Evolutionary conservation across 345 rosid species (phyloP).

Genomic region (Pistacia integerrima): DNA sequence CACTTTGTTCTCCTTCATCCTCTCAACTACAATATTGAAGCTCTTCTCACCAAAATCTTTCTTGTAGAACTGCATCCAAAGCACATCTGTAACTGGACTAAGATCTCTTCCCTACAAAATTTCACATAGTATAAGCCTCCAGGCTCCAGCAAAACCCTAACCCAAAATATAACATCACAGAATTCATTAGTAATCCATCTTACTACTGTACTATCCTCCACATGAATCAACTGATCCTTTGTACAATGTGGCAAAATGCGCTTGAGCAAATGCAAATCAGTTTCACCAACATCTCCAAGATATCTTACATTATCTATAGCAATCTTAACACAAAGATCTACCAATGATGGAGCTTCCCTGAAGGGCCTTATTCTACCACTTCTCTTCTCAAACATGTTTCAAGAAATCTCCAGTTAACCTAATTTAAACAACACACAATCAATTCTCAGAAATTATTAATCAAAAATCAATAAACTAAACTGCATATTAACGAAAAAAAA

Average conservation of each 20-base stretch:
- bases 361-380: background rate
- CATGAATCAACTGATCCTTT: conserved; percentile 68
- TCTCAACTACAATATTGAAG: conserved; percentile 42
- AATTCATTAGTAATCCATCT: conserved; percentile 14
- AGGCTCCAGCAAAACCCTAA: background rate
- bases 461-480: background rate
- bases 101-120: conserved; percentile 73
- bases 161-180: background rate
- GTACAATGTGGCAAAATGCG: conserved; percentile 75
- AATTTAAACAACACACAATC: background rate
- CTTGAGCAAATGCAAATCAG: conserved; percentile 72
- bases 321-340: conserved; percentile 70
- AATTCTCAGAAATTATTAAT: background rate
- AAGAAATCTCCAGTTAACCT: background rate
- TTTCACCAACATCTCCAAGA: conserved; percentile 89
- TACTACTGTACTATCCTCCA: conserved; percentile 71
- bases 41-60: conserved; percentile 50
- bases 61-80: conserved; percentile 80
- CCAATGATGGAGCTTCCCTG: conserved; percentile 61
- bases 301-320: conserved; percentile 62
- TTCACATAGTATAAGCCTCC: background rate
- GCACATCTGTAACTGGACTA: conserved; percentile 68
- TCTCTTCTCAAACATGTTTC: conserved; percentile 14
- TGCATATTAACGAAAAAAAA: background rate
- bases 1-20: conserved; percentile 58